phyloP scores from a whole-genome alignment of 176 grass and related monocot species.

The Oryza glaberrima region DNA sequence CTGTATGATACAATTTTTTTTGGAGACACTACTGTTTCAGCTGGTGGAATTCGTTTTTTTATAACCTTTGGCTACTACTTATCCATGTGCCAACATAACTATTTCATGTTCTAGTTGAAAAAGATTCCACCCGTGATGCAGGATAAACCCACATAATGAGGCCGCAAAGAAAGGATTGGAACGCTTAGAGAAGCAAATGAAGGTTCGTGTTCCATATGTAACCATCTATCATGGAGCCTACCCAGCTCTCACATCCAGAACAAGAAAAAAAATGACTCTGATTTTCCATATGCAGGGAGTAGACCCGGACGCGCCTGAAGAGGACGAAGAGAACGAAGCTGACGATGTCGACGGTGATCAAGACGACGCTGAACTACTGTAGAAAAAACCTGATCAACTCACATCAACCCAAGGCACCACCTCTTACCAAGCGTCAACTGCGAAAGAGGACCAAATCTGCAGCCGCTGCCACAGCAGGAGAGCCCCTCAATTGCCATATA shows the following conservation, averaged over 20 bases:
- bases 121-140: constrained; percentile 33
- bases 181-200: constrained; percentile 98
- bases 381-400: constrained; percentile 21
- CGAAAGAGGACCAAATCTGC: not conserved
- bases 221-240: not conserved
- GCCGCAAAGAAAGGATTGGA: constrained; percentile 94
- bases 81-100: not conserved
- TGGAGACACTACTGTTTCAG: not conserved
- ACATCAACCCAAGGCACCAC: not conserved
- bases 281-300: constrained; percentile 63
- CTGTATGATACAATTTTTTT: not conserved
- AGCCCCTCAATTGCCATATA: not conserved
- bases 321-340: constrained; percentile 85
- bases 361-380: constrained; percentile 75
- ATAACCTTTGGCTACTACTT: not conserved
- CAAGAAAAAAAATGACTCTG: not conserved
- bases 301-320: constrained; percentile 92
- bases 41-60: not conserved
- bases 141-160: constrained; percentile 95
- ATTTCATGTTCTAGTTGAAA: constrained; percentile 1
- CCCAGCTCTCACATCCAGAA: not conserved
- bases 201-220: constrained; percentile 50
- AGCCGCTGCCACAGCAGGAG: not conserved
- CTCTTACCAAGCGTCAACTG: too few species aligned
- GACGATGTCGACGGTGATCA: constrained; percentile 86